Conservation (phyloP, 306 rosid genomes). For the Trifolium fragiferum region DNA sequence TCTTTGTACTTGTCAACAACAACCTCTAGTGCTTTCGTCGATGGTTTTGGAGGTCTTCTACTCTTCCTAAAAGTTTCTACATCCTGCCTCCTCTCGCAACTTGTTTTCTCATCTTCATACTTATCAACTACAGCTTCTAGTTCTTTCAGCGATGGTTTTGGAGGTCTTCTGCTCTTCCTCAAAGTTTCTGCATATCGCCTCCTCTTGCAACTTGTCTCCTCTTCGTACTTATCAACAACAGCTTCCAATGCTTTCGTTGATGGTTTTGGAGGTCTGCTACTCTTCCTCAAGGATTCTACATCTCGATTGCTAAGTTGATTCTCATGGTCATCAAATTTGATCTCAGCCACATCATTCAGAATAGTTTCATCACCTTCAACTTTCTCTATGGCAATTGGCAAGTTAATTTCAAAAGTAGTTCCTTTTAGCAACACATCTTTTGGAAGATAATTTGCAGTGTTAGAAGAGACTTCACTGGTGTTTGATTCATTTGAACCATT, state of each 20-base stretch:
- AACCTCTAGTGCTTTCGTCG: too few species aligned
- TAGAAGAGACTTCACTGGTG: constrained; percentile 39
- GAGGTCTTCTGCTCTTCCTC: neutral
- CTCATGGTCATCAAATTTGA: neutral
- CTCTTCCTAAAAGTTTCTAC: too few species aligned
- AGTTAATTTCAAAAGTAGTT: neutral
- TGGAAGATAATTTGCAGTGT: neutral
- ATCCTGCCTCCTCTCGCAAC: too few species aligned
- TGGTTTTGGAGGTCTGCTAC: neutral
- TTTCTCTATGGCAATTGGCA: neutral
- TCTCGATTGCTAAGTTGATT: neutral
- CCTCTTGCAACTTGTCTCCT: too few species aligned
- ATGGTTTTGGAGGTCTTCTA: too few species aligned
- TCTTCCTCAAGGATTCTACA: neutral
- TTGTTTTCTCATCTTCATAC: too few species aligned
- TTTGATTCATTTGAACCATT: neutral
- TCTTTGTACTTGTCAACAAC: too few species aligned
- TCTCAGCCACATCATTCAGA: neutral
- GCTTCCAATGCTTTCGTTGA: neutral
- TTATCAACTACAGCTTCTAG: neutral
- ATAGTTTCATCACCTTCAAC: neutral
- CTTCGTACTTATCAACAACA: neutral
- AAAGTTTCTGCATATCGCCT: neutral
- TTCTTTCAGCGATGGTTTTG: neutral
- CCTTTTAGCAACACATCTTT: neutral